A percentile compares a stretch with the other conserved stretches of the same genome.
These are phyloP conservation scores for Prototheca wickerhamii DNA, from an alignment of 163 green algal genomes.

Conservation along the genomic window DNA sequence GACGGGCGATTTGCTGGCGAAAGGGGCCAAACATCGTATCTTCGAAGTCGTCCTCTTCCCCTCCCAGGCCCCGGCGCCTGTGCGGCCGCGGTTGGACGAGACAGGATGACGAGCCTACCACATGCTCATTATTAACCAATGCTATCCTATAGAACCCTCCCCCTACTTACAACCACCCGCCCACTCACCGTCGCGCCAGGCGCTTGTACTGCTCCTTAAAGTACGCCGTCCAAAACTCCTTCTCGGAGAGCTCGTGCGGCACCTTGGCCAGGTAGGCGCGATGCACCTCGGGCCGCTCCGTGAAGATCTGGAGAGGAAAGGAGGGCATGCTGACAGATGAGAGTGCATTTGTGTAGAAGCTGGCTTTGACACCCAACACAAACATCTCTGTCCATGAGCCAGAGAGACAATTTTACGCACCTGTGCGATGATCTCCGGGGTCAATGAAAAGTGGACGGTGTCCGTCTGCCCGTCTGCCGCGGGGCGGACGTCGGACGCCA, in stretches of 20 bases:
- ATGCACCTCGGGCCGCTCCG: constrained; percentile 58
- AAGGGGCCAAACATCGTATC: constrained; percentile 33
- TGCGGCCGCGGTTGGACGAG: neutral
- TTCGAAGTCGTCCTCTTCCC: constrained; percentile 18
- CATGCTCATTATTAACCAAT: too few species aligned
- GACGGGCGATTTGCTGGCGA: constrained; percentile 5
- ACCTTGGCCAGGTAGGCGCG: constrained; percentile 55
- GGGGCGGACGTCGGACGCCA: constrained; percentile 34
- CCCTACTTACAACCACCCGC: neutral
- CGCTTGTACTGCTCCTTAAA: constrained; percentile 36
- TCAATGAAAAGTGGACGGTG: constrained; percentile 39
- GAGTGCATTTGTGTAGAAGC: neutral
- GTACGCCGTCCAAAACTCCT: constrained; percentile 57
- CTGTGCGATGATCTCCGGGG: constrained; percentile 46
- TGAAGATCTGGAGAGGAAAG: constrained; percentile 44
- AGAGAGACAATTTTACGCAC: neutral
- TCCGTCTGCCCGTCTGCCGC: constrained; percentile 26
- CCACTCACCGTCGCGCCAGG: constrained; percentile 9
- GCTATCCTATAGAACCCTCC: too few species aligned
- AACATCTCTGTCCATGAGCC: neutral
- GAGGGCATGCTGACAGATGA: neutral
- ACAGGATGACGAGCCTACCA: neutral
- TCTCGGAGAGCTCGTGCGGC: constrained; percentile 35
- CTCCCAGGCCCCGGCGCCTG: neutral
- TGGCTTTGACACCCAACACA: neutral